These are phyloP conservation scores for Mycosphaerella sp. DNA, from an alignment of 2,329 filamentous ascomycete species.

Conservation along the genomic window DNA sequence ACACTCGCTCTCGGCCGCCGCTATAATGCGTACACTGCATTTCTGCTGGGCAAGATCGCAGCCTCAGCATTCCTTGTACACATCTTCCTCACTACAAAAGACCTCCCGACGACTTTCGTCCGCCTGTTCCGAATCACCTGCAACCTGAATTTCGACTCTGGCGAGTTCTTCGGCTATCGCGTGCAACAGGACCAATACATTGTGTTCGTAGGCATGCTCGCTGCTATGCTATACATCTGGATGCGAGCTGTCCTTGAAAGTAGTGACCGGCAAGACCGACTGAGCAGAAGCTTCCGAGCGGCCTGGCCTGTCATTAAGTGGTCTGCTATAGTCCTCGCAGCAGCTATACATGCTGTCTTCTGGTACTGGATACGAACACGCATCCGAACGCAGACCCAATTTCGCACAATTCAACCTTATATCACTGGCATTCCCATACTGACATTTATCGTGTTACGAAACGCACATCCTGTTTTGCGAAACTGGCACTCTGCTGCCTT, in stretches of 20 bases:
- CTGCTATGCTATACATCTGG: slow-evolving; percentile 41
- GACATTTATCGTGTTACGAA: slow-evolving; percentile 49
- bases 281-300: slow-evolving; percentile 7
- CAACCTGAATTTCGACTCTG: slow-evolving; percentile 45
- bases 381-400: slow-evolving; percentile 37
- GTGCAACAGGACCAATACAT: slow-evolving; percentile 51
- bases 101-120: slow-evolving; percentile 42
- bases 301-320: slow-evolving; percentile 24
- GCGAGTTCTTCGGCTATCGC: slow-evolving; percentile 46
- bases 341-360: slow-evolving; percentile 29
- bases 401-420: slow-evolving; percentile 49
- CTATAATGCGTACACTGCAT: slow-evolving; percentile 41
- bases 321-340: slow-evolving; percentile 7
- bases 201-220: slow-evolving; percentile 52
- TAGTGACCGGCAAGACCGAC: slow-evolving; percentile 4
- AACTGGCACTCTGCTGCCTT: slow-evolving; percentile 44
- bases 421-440: slow-evolving; percentile 52
- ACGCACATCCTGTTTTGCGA: slow-evolving; percentile 40
- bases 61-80: slow-evolving; percentile 42
- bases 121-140: slow-evolving; percentile 39
- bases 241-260: slow-evolving; percentile 16
- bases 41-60: slow-evolving; percentile 46
- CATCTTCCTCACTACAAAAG: slow-evolving; percentile 35
- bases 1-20: slow-evolving; percentile 43
- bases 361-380: slow-evolving; percentile 29